These are phyloP conservation scores for Geosmithia putterillii DNA, from an alignment of 2,329 filamentous ascomycete species.

Conservation along the genomic window DNA sequence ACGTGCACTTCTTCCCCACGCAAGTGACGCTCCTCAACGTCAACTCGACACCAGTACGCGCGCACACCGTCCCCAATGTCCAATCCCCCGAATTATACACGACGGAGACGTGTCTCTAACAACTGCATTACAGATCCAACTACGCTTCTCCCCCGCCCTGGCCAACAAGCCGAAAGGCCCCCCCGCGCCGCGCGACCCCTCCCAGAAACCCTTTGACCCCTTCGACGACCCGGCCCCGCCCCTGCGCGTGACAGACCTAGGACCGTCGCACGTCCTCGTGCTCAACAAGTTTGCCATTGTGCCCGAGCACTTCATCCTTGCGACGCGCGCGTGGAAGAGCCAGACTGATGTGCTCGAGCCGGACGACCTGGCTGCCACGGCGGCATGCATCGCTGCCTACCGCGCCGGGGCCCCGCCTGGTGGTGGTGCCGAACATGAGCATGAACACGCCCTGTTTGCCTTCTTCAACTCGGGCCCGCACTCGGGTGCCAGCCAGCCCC, in stretches of 20 bases:
- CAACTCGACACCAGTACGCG: constrained; percentile 29
- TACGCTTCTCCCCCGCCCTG: constrained; percentile 58
- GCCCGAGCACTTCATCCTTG: constrained; percentile 59
- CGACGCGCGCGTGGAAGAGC: constrained; percentile 48
- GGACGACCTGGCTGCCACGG: constrained; percentile 47
- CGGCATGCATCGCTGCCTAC: constrained; percentile 50
- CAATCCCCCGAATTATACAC: background rate
- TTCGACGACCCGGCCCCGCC: constrained; percentile 48
- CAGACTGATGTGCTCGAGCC: constrained; percentile 52
- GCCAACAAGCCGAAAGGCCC: constrained; percentile 50
- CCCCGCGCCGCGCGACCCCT: constrained; percentile 18
- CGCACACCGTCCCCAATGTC: too few species aligned
- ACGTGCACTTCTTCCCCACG: constrained; percentile 42
- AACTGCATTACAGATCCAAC: constrained; percentile 46
- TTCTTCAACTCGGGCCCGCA: constrained; percentile 61
- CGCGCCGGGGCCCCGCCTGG: constrained; percentile 1
- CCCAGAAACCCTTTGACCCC: constrained; percentile 40
- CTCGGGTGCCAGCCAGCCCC: constrained; percentile 60
- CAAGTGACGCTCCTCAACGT: constrained; percentile 35
- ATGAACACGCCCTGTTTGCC: constrained; percentile 32
- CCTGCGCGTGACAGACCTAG: constrained; percentile 39
- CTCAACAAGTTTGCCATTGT: constrained; percentile 68
- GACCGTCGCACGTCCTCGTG: constrained; percentile 48
- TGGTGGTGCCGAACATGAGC: background rate
- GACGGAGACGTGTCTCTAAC: background rate